phyloP scores from a whole-genome alignment of 2,329 filamentous ascomycete genomes.

The Pseudogymnoascus sp. region DNA sequence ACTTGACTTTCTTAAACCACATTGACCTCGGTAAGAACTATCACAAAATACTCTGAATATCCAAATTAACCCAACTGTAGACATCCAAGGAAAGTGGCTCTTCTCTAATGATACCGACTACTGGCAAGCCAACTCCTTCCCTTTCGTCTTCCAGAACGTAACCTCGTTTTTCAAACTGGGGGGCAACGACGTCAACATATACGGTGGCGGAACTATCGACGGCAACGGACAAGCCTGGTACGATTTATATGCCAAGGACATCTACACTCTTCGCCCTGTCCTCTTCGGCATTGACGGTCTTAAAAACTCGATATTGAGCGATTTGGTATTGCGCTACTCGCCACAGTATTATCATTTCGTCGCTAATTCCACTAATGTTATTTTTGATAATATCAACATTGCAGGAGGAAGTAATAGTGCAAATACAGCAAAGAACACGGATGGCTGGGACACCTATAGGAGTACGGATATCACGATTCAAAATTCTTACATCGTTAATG shows the following conservation, averaged over 20 bases:
- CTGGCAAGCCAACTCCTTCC: conserved; percentile 56
- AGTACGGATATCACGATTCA: conserved; percentile 55
- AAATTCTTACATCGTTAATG: conserved; percentile 41
- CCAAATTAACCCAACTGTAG: conserved; percentile 25
- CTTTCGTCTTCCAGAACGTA: conserved; percentile 55
- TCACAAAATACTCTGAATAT: not conserved
- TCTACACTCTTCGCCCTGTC: conserved; percentile 52
- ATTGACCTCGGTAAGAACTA: conserved; percentile 48
- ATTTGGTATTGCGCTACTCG: conserved; percentile 54
- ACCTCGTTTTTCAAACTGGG: conserved; percentile 59
- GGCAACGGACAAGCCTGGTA: conserved; percentile 32
- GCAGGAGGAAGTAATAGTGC: conserved; percentile 43
- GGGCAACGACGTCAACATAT: conserved; percentile 57
- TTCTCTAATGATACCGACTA: conserved; percentile 61
- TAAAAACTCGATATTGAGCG: conserved; percentile 49
- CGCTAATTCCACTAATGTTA: conserved; percentile 56
- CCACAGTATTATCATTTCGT: conserved; percentile 57
- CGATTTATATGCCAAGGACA: conserved; percentile 37
- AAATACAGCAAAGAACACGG: conserved; percentile 56
- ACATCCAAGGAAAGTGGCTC: conserved; percentile 49
- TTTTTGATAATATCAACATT: conserved; percentile 58
- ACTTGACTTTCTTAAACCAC: conserved; percentile 54
- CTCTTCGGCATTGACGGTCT: conserved; percentile 51
- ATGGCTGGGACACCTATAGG: conserved; percentile 56
- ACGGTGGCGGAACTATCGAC: conserved; percentile 53